These are phyloP conservation scores for Dendryphion nanum DNA, from an alignment of 2,329 filamentous ascomycete species.

Conservation along the genomic window DNA sequence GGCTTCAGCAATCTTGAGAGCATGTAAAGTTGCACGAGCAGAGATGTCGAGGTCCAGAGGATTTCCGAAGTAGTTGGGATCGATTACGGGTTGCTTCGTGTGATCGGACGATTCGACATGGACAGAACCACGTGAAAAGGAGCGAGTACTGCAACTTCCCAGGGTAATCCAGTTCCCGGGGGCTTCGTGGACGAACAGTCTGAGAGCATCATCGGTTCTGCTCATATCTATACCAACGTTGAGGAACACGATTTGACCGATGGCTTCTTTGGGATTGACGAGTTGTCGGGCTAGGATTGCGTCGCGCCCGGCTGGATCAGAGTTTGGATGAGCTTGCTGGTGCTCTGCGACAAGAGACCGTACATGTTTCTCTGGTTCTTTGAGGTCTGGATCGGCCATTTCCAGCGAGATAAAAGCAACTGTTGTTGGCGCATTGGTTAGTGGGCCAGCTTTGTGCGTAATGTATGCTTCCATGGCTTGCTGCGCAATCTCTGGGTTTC, in stretches of 20 bases:
- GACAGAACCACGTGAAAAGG: conserved; percentile 43
- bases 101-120: conserved; percentile 43
- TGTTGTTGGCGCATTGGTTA: conserved; percentile 21
- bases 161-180: conserved; percentile 23
- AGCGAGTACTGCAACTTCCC: conserved; percentile 18
- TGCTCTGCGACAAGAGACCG: conserved; percentile 15
- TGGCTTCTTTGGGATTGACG: conserved; percentile 22
- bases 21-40: conserved; percentile 34
- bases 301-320: conserved; percentile 24
- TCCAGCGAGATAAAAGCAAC: conserved; percentile 23
- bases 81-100: conserved; percentile 37
- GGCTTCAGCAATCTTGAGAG: conserved; percentile 27
- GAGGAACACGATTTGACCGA: conserved; percentile 19
- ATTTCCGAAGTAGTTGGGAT: conserved; percentile 45
- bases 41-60: conserved; percentile 46
- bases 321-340: conserved; percentile 15
- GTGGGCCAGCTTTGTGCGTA: conserved; percentile 26
- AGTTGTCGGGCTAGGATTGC: conserved; percentile 20
- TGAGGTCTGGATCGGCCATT: conserved; percentile 18
- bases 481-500: conserved; percentile 21
- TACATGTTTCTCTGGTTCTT: conserved; percentile 19
- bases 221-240: conserved; percentile 12
- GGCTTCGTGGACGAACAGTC: conserved; percentile 14
- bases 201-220: conserved; percentile 4
- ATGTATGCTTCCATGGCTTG: conserved; percentile 28